Evolutionary conservation across 2,329 filamentous ascomycete genomes (phyloP).

Genomic region (Rutstroemia sp.): DNA sequence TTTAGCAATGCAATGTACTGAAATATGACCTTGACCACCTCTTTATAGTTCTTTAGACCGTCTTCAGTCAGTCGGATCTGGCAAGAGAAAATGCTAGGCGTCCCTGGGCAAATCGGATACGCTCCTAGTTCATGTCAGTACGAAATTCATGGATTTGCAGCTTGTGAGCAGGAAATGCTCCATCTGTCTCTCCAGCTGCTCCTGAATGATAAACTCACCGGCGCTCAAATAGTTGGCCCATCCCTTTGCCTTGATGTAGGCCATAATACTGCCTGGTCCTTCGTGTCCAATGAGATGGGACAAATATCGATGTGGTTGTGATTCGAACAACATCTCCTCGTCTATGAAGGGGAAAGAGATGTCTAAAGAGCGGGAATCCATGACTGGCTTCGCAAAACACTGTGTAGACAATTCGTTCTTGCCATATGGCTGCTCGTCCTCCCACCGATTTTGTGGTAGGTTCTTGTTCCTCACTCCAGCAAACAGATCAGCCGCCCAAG

Average conservation of each 20-base stretch:
- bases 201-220: conserved; percentile 16
- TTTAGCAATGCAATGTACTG: conserved; percentile 82
- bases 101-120: conserved; percentile 53
- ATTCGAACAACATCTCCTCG: conserved; percentile 59
- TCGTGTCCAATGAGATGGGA: conserved; percentile 69
- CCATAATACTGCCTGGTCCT: conserved; percentile 65
- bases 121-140: conserved; percentile 35
- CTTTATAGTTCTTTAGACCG: conserved; percentile 47
- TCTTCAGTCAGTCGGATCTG: conserved; percentile 61
- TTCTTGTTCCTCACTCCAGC: conserved; percentile 61
- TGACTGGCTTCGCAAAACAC: conserved; percentile 65
- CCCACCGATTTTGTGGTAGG: conserved; percentile 58
- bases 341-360: conserved; percentile 63
- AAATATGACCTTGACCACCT: conserved; percentile 61
- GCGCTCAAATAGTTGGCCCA: conserved; percentile 64
- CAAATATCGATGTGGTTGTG: conserved; percentile 62
- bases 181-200: no score
- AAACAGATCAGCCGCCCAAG: conserved; percentile 63
- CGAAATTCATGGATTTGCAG: not conserved
- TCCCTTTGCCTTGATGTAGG: conserved; percentile 64
- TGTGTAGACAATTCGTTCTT: conserved; percentile 55
- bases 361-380: conserved; percentile 59
- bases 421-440: conserved; percentile 51
- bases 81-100: conserved; percentile 59
- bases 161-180: no score